Evolutionary conservation across 176 grass and related monocot genomes (phyloP), one percentile per base, ranked within the genome.

Genomic region (Aegilops speltoides): DNA sequence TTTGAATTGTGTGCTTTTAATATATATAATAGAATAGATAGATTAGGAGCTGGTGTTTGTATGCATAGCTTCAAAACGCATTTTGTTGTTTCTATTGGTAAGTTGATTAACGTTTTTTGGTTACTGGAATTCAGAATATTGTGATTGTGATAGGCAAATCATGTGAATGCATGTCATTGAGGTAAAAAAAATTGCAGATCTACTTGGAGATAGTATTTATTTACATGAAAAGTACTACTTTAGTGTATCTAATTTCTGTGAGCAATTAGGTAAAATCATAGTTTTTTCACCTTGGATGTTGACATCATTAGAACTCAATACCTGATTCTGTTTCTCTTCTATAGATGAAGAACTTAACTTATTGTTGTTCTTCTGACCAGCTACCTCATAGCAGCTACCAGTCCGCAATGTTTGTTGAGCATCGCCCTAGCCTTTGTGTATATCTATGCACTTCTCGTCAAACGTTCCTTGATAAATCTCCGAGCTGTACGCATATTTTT

Each of bases 401-500:
- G 92, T 77, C 82, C 95, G 83, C 95, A 98, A 88, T 85, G 86
- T 50, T 45, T 98, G 60, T 98, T 93, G 95, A 98, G 95, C 74
- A 68, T 98, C 76, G 90, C 89, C 4, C 31, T 95, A 66, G 95
- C 93, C 10, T 31, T 93, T 78, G 80, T 98, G 23, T 93, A 98
- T 50, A 89, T 95, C 43, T 95, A 98, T 80, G 93, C 95, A 48
- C 89, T 98, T 85, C 93, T 98, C 46, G 93, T 98, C 62, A 93
- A 92, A 83, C 89, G 95, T 36, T 93, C 87, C 70, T 84, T 98
- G 65, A 78, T 78, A 61, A 95, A 93, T 87, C 4, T 83, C 6
- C 73, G 38, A 24, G 79, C 82, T 81, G 85, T 89, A 26, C 89
- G 77, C 93, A 61, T 98, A 57, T 98, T 93, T 87, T 92, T 91